phyloP scores from a whole-genome alignment of 176 grass and related monocot species.

The Avena eriantha region DNA sequence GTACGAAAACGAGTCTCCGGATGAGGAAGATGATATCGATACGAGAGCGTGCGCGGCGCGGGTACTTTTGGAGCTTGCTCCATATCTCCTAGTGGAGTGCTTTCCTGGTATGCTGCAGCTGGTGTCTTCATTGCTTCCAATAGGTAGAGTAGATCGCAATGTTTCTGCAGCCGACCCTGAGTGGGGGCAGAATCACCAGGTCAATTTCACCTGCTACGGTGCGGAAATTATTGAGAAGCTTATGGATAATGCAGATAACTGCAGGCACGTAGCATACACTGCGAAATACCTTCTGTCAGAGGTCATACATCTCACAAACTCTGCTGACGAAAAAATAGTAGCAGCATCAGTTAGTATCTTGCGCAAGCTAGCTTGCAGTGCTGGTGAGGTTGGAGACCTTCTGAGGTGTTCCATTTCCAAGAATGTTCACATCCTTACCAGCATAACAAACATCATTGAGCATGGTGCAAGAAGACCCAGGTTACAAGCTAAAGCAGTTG shows the following conservation, averaged over 20 bases:
- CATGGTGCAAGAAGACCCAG: not conserved
- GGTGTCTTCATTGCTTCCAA: not conserved
- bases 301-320: not conserved
- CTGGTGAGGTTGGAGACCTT: not conserved
- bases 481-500: not conserved
- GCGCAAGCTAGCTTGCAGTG: not conserved
- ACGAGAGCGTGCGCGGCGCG: not conserved
- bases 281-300: not conserved
- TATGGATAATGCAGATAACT: slow-evolving; percentile 1
- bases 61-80: not conserved
- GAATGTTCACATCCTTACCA: not conserved
- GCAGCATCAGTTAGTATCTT: not conserved
- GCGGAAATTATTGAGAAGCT: not conserved
- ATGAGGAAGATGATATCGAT: not conserved
- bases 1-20: not conserved
- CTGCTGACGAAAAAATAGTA: not conserved
- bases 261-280: not conserved
- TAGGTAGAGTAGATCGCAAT: not conserved
- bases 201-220: not conserved
- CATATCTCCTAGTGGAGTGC: not conserved
- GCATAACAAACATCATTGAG: not conserved
- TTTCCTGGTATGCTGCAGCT: not conserved
- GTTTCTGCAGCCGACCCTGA: too few relatives aligned
- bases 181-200: not conserved
- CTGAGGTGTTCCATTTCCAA: not conserved